Evolutionary conservation across 345 rosid genomes (phyloP).

Genomic region (Murraya paniculata): DNA sequence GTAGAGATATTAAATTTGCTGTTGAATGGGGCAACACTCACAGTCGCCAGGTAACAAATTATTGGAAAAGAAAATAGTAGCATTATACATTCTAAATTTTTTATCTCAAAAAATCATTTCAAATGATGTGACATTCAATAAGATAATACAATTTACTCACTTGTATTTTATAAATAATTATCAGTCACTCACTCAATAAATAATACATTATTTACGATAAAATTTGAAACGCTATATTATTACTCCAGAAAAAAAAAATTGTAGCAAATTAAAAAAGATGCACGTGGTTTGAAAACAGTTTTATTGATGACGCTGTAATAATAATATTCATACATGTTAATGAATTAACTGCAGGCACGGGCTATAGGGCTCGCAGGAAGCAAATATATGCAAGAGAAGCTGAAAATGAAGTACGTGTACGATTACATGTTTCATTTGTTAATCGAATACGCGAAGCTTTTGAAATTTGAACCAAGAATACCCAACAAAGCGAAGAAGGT

Average conservation of each 20-base stretch:
- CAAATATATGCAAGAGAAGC: slow-evolving; percentile 34
- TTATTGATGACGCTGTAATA: too few relatives aligned
- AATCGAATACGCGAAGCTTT: slow-evolving; percentile 40
- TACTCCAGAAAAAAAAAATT: too few relatives aligned
- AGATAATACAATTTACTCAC: too few relatives aligned
- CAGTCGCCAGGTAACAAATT: slow-evolving; percentile 15
- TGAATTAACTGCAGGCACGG: slow-evolving; percentile 35
- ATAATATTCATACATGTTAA: too few relatives aligned
- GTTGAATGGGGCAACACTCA: slow-evolving; percentile 39
- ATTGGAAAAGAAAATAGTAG: too few relatives aligned
- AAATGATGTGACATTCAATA: too few relatives aligned
- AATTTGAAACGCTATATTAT: too few relatives aligned
- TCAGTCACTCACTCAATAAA: fast-evolving
- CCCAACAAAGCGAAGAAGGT: slow-evolving; percentile 35
- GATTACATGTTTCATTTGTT: slow-evolving; percentile 61
- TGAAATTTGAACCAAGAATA: slow-evolving; percentile 46
- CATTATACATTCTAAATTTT: too few relatives aligned
- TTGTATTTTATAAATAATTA: too few relatives aligned
- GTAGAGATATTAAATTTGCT: slow-evolving; percentile 29
- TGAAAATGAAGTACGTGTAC: slow-evolving; percentile 49
- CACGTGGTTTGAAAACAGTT: not conserved
- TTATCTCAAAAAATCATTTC: fast-evolving
- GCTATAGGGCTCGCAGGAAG: slow-evolving; percentile 49
- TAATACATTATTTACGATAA: too few relatives aligned
- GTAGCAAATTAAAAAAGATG: too few relatives aligned